These are phyloP conservation scores for Paecilomyces formosus DNA, from an alignment of 2,329 filamentous ascomycete species.

Conservation along the genomic window DNA sequence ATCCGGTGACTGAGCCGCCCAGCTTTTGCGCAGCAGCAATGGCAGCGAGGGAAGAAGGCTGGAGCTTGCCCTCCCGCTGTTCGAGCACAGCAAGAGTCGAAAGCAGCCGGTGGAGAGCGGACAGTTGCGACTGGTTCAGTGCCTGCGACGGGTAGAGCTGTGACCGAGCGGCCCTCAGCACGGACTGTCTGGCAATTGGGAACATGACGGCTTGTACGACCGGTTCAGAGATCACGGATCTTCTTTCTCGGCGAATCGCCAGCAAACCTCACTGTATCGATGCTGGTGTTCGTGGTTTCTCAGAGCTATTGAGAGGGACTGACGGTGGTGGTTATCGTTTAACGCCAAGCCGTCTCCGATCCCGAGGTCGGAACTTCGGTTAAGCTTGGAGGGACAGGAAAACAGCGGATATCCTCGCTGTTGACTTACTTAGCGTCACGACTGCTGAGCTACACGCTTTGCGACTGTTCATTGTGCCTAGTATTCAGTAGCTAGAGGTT, in stretches of 20 bases:
- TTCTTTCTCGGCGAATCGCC: slow-evolving; percentile 1
- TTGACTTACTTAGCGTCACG: neutral
- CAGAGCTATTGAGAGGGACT: neutral
- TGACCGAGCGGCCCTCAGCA: slow-evolving; percentile 36
- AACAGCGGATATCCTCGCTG: neutral
- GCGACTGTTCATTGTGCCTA: neutral
- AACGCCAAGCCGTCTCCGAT: slow-evolving; percentile 22
- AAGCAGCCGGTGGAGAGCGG: slow-evolving; percentile 60
- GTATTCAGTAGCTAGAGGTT: neutral
- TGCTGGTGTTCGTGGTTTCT: slow-evolving; percentile 12
- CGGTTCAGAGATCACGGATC: neutral
- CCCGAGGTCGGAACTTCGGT: slow-evolving; percentile 27
- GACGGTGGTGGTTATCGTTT: slow-evolving; percentile 25
- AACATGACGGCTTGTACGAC: slow-evolving; percentile 18
- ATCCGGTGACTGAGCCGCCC: slow-evolving; percentile 76
- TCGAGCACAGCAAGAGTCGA: slow-evolving; percentile 89
- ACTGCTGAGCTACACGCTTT: neutral
- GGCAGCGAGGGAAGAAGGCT: slow-evolving; percentile 71
- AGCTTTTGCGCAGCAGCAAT: slow-evolving; percentile 81
- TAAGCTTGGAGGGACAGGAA: slow-evolving; percentile 10
- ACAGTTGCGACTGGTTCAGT: slow-evolving; percentile 30
- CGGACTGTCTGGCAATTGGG: slow-evolving; percentile 30
- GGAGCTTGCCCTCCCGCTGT: slow-evolving; percentile 83
- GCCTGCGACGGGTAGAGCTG: slow-evolving; percentile 36
- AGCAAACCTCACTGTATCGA: slow-evolving; percentile 3